Conservation (phyloP, 768 basidiomycete species). For the Hypholoma sublateritium region DNA sequence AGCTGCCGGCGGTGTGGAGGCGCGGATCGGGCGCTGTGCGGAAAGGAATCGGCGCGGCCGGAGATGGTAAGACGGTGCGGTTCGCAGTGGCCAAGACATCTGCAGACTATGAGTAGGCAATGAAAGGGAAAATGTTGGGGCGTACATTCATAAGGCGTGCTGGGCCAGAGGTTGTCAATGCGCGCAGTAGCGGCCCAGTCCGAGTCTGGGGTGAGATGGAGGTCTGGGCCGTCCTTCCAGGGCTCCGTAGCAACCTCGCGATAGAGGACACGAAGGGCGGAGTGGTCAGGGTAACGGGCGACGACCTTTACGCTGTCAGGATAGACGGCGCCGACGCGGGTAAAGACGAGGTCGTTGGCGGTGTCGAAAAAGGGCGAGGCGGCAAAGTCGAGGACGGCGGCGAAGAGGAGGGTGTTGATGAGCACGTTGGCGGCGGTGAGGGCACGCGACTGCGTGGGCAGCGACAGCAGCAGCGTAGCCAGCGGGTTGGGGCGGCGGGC, state of each 20-base stretch:
- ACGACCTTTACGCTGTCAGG: constrained; percentile 62
- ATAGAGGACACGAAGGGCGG: constrained; percentile 45
- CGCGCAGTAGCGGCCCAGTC: constrained; percentile 63
- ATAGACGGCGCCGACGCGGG: constrained; percentile 70
- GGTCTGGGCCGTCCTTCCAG: constrained; percentile 58
- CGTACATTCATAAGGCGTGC: constrained; percentile 70
- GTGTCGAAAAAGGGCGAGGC: constrained; percentile 55
- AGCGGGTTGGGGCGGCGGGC: not conserved
- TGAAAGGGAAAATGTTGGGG: constrained; percentile 5
- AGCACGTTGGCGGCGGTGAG: constrained; percentile 28
- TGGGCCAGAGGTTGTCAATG: constrained; percentile 64
- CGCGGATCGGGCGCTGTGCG: constrained; percentile 75
- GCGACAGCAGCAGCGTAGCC: constrained; percentile 26
- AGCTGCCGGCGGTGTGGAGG: constrained; percentile 50
- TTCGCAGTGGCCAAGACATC: constrained; percentile 29
- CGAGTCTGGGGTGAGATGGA: constrained; percentile 39
- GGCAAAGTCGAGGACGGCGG: constrained; percentile 48
- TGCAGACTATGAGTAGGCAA: constrained; percentile 19
- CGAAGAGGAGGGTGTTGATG: constrained; percentile 33
- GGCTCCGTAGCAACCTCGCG: constrained; percentile 32
- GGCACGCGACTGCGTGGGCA: constrained; percentile 32
- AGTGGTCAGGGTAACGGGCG: constrained; percentile 52
- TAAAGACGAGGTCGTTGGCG: constrained; percentile 57
- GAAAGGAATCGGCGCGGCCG: constrained; percentile 53
- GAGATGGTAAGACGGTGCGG: constrained; percentile 48